Conservation (phyloP, 441 rosid genomes). For the Corymbia calophylla region DNA sequence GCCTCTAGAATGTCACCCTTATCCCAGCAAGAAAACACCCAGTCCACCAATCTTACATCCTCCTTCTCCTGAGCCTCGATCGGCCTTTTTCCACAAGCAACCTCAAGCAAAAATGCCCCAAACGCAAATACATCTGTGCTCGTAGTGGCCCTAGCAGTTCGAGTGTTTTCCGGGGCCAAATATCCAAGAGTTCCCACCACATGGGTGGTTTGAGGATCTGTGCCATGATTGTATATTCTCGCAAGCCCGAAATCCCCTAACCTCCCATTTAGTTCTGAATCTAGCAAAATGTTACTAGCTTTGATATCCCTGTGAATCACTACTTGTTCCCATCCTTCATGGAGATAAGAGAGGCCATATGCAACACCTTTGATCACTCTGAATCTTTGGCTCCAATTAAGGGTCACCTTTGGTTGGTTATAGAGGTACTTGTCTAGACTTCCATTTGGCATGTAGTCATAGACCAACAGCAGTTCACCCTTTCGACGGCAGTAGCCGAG, state of each 20-base stretch:
- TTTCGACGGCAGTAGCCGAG: slow-evolving; percentile 51
- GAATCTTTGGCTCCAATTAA: slow-evolving; percentile 36
- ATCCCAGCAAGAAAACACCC: slow-evolving; percentile 42
- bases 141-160: background rate
- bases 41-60: slow-evolving; percentile 28
- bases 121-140: slow-evolving; percentile 47
- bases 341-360: slow-evolving; percentile 47
- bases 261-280: slow-evolving; percentile 33
- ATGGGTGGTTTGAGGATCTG: slow-evolving; percentile 23
- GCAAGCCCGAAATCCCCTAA: slow-evolving; percentile 69
- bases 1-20: slow-evolving; percentile 28
- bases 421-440: slow-evolving; percentile 43
- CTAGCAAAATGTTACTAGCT: slow-evolving; percentile 13
- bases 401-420: slow-evolving; percentile 1
- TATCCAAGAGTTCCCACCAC: slow-evolving; percentile 63
- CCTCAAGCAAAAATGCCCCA: slow-evolving; percentile 59
- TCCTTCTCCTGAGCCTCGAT: slow-evolving; percentile 21
- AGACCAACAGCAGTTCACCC: slow-evolving; percentile 44
- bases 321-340: slow-evolving; percentile 59
- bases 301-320: slow-evolving; percentile 62
- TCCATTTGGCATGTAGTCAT: slow-evolving; percentile 3
- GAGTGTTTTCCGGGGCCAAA: slow-evolving; percentile 26
- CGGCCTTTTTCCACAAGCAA: slow-evolving; percentile 58
- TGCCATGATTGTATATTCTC: slow-evolving; percentile 39
- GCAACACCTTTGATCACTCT: slow-evolving; percentile 46